Evolutionary conservation across 1,139 yeast genomes (phyloP), one percentile per base, ranked within the genome.

Genomic region (Candida neerlandica): DNA sequence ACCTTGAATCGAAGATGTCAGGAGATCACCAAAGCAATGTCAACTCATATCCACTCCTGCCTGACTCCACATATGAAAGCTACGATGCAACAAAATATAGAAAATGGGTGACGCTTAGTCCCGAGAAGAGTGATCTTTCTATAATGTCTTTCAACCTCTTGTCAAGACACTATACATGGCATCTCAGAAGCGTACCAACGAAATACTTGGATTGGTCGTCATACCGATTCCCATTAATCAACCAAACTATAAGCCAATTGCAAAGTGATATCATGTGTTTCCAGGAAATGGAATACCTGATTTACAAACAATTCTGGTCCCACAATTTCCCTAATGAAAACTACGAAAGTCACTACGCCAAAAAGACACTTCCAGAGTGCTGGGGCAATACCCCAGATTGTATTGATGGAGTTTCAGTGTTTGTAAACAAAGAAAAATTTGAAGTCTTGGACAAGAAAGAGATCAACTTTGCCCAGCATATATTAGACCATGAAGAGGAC

Each of bases 351-450:
- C 58, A 69, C n/a, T 82, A 71, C 55, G 69, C 75, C 16, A 69
- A 72, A 47, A 82, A 82, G 58, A 71, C 77, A 1, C 70, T 70
- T 29, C 84, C 86, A 0, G 55, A 52, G 1, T 80, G 81, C 58
- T 81, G 86, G 86, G 70, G 67, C 11, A 44, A 37, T 16, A 7
- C 39, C 16, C 47, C 56, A 12, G 75, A 74, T 37, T 69, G 70
- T 58, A 75, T 82, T 70, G 87, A 82, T 61, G 86, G 86, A 12
- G 84, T 81, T 2, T 77, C 83, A 0, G 70, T 82, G 2, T 80
- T 81, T 57, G 73, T 75, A 48, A 80, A 81, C 53, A 58, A 61
- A 14, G 60, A 65, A 9, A 73, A 77, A 55, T 81, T 82, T 53
- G 77, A 78, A 16, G 63, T 78, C 12, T 39, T 80, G 4, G 75